Evolutionary conservation across 768 basidiomycete genomes (phyloP).

Genomic region (Termitomyces sp.): DNA sequence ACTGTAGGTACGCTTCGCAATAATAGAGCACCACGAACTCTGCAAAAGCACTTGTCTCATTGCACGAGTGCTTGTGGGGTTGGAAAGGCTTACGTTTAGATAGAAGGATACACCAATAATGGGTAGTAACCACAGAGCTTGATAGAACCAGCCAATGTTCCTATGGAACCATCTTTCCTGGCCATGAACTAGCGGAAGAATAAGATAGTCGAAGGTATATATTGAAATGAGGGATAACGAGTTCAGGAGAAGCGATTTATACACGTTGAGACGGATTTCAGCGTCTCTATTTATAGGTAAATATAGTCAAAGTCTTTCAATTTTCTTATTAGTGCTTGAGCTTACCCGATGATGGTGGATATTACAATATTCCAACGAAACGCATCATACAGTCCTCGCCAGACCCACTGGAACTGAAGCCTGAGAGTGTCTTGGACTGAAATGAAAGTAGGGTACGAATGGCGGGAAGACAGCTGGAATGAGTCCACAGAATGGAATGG

Average conservation of each 20-base stretch:
- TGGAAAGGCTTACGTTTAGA: slow-evolving; percentile 61
- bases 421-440: slow-evolving; percentile 55
- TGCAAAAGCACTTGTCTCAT: slow-evolving; percentile 24
- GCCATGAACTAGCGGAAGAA: slow-evolving; percentile 63
- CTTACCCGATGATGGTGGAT: slow-evolving; percentile 54
- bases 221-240: slow-evolving; percentile 67
- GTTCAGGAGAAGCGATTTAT: slow-evolving; percentile 76
- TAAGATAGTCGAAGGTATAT: slow-evolving; percentile 69
- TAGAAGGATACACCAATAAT: slow-evolving; percentile 75
- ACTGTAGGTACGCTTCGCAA: slow-evolving; percentile 71
- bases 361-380: slow-evolving; percentile 70
- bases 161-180: slow-evolving; percentile 65
- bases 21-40: slow-evolving; percentile 74
- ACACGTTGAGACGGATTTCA: slow-evolving; percentile 69
- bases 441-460: slow-evolving; percentile 68
- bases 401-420: slow-evolving; percentile 59
- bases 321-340: not conserved
- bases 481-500: slow-evolving; percentile 21
- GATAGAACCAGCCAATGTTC: slow-evolving; percentile 75
- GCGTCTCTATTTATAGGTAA: slow-evolving; percentile 55
- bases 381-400: slow-evolving; percentile 63
- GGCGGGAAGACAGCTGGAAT: slow-evolving; percentile 37
- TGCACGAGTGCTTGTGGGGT: not conserved
- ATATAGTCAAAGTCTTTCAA: slow-evolving; percentile 2
- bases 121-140: slow-evolving; percentile 75